Base-by-base conservation (phyloP, 1,284 basidiomycete species). In the Ceratobasidium sp. region DNA sequence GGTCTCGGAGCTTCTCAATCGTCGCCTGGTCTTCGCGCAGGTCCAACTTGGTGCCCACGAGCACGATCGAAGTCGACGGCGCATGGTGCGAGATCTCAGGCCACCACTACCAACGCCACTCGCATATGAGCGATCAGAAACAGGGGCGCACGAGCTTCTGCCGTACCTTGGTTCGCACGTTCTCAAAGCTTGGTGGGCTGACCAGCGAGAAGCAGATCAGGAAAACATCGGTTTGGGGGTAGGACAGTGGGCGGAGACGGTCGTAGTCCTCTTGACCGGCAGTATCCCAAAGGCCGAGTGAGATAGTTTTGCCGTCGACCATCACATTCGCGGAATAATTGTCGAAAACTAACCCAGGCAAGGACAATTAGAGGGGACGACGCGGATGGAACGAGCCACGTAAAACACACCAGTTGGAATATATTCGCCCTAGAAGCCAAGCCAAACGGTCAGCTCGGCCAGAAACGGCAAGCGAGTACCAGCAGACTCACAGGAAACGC, bases 191-290 rank as follows among this genome's bases (percentile, higher is more conserved):
- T 29, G 98, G 95, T 39, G 98, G 98, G 79, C 93, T 96, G 81
- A 98, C 96, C 77, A 98, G 88, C 59, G 95, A 98, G 87, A 99
- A 99, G 83, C 98, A 99, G 83, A 99, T 96, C 81, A 99, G 87
- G 86, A 99, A 99, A 48, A 99, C 96, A 82, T 99, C 98, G 68
- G 98, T 99, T 84, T 99, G 98, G 8, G 98, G 98, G 85, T 99
- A 99, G 76, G 95, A 97, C 77, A 99, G 88, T 69, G 98, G 98
- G 79, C 98, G 92, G 80, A 99, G 92, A 74, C 98, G 93, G 84
- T 99, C 98, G 83, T 96, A 97, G 86, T 98, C 96, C 83, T 98
- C 96, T 85, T 98, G 96, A 79, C 96, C 96, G 64, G 96, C 96
- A n/a, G 96, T 98, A 88, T 98, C 96, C 96, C 96, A 98, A 74